These are phyloP conservation scores for Paxillus involutus DNA, from an alignment of 768 basidiomycete genomes.

Conservation along the genomic window DNA sequence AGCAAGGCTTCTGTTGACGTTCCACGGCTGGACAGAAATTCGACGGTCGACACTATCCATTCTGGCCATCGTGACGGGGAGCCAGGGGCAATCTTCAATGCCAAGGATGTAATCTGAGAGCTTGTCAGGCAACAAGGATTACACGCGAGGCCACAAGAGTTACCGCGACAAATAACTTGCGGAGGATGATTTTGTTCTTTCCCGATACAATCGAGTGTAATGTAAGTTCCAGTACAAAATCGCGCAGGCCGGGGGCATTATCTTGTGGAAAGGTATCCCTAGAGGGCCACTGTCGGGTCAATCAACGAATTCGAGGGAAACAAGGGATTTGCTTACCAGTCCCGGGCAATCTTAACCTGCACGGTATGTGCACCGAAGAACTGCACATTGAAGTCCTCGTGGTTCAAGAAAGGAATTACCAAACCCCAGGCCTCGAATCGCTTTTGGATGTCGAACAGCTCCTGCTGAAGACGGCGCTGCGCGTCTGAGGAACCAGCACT, in stretches of 20 bases:
- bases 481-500: constrained; percentile 53
- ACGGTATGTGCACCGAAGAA: constrained; percentile 95
- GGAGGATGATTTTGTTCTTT: constrained; percentile 68
- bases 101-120: constrained; percentile 62
- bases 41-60: constrained; percentile 70
- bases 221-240: constrained; percentile 70
- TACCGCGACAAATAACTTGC: constrained; percentile 88
- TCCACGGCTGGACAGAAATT: constrained; percentile 58
- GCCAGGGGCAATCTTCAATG: constrained; percentile 65
- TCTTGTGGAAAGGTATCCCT: constrained; percentile 79
- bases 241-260: constrained; percentile 55
- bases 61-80: constrained; percentile 66
- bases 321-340: constrained; percentile 60
- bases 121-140: constrained; percentile 3
- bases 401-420: constrained; percentile 70
- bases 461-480: constrained; percentile 64
- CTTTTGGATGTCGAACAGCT: constrained; percentile 76
- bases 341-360: constrained; percentile 90
- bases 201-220: constrained; percentile 60
- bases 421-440: constrained; percentile 82
- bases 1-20: constrained; percentile 60
- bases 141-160: constrained; percentile 1
- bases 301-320: neutral
- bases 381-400: constrained; percentile 79
- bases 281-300: constrained; percentile 3